A percentile compares a stretch with the other conserved stretches of the same genome.
Evolutionary conservation across 2,329 filamentous ascomycete species (phyloP).

Genomic region (Aschersonia sp.): DNA sequence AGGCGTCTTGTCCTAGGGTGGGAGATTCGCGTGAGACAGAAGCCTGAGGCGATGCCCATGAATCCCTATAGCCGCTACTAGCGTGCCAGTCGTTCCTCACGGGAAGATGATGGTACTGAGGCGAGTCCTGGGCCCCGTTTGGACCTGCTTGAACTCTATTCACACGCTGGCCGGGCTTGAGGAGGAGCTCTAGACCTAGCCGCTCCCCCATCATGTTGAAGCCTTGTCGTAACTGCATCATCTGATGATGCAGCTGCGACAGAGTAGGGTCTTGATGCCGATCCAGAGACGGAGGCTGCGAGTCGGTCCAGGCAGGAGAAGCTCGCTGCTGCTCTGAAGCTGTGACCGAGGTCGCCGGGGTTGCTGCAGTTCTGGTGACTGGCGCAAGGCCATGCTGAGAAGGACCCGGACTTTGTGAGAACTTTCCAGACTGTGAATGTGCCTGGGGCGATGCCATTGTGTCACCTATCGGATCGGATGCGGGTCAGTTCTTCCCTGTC

Average conservation of each 20-base stretch:
- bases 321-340: not conserved
- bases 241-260: slow-evolving; percentile 28
- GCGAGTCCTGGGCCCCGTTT: slow-evolving; percentile 31
- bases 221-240: slow-evolving; percentile 34
- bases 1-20: not conserved
- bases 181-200: slow-evolving; percentile 58
- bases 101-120: slow-evolving; percentile 27
- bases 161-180: slow-evolving; percentile 30
- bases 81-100: slow-evolving; percentile 36
- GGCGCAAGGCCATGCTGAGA: not conserved
- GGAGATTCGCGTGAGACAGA: not conserved
- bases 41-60: not conserved
- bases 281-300: not conserved
- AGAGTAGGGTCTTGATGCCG: slow-evolving; percentile 3
- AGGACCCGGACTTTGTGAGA: not conserved
- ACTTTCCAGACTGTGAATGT: not conserved
- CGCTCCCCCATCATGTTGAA: slow-evolving; percentile 50
- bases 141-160: slow-evolving; percentile 35
- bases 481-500: too few species aligned
- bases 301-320: not conserved
- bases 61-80: slow-evolving; percentile 2
- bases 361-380: not conserved
- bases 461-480: not conserved
- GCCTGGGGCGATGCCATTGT: not conserved
- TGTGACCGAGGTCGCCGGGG: not conserved